A percentile compares a stretch with the other conserved stretches of the same genome.
phyloP scores from a whole-genome alignment of 164 flowering plant species.

The Houttuynia cordata region DNA sequence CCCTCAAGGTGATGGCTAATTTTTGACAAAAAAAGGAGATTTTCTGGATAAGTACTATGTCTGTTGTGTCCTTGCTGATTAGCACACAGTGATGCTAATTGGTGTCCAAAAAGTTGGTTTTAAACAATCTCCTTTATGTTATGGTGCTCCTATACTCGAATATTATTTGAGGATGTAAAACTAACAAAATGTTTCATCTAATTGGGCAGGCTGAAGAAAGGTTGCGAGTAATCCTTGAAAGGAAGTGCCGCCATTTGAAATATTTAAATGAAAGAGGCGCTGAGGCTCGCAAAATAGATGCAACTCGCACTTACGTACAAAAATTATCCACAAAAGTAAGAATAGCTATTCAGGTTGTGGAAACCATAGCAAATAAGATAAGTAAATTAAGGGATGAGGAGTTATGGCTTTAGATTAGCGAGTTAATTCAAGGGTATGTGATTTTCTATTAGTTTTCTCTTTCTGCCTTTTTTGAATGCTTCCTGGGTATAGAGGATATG shows the following conservation, averaged over 20 bases:
- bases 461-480: background rate
- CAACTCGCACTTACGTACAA: slow-evolving; percentile 47
- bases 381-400: slow-evolving; percentile 87
- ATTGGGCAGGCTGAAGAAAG: slow-evolving; percentile 79
- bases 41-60: no score
- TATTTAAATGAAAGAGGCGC: slow-evolving; percentile 75
- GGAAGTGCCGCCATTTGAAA: slow-evolving; percentile 47
- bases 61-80: no score
- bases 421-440: slow-evolving; percentile 74
- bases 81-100: no score
- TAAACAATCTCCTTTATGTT: background rate
- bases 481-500: no score
- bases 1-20: no score
- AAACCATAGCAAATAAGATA: slow-evolving; percentile 69
- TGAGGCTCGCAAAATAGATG: slow-evolving; percentile 58
- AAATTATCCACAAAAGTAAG: slow-evolving; percentile 70
- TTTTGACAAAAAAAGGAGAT: no score
- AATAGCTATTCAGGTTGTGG: slow-evolving; percentile 85
- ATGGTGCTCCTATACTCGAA: background rate
- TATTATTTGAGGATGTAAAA: background rate
- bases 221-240: slow-evolving; percentile 73
- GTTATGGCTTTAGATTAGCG: slow-evolving; percentile 78
- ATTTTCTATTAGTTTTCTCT: background rate
- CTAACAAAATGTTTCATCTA: background rate
- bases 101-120: no score